These are phyloP conservation scores for Avena sativa DNA, from an alignment of 176 grass and related monocot species.

Conservation along the genomic window DNA sequence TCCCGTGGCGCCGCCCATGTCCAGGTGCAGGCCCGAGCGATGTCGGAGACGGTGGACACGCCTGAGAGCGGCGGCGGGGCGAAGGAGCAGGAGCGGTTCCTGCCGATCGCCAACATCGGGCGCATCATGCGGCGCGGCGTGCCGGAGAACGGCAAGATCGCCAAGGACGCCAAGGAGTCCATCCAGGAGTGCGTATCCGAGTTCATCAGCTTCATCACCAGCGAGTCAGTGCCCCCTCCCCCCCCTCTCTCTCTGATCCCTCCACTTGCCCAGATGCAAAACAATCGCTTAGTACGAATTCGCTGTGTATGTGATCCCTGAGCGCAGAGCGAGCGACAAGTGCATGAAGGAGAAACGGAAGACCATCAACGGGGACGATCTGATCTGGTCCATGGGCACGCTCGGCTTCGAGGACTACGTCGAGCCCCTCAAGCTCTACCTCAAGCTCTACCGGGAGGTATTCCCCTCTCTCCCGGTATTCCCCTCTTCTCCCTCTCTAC, in stretches of 20 bases:
- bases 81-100: conserved; percentile 76
- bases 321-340: conserved; percentile 74
- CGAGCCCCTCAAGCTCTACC: conserved; percentile 71
- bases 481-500: not conserved
- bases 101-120: conserved; percentile 77
- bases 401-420: conserved; percentile 82
- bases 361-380: conserved; percentile 77
- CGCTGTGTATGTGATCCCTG: not conserved
- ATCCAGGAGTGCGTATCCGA: conserved; percentile 86
- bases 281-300: not conserved
- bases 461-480: conserved; percentile 39
- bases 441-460: conserved; percentile 73
- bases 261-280: not conserved
- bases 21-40: conserved; percentile 6
- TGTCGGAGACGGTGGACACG: conserved; percentile 56
- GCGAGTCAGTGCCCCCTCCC: conserved; percentile 48
- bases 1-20: conserved; percentile 3
- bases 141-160: conserved; percentile 86
- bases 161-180: conserved; percentile 82
- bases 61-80: conserved; percentile 29
- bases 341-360: conserved; percentile 84
- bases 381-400: conserved; percentile 68
- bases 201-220: conserved; percentile 89
- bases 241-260: not conserved
- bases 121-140: conserved; percentile 78